Percentiles rank a stretch among this genome's conserved stretches.
These are phyloP conservation scores for Angophora floribunda DNA, from an alignment of 345 rosid genomes.

Conservation along the genomic window DNA sequence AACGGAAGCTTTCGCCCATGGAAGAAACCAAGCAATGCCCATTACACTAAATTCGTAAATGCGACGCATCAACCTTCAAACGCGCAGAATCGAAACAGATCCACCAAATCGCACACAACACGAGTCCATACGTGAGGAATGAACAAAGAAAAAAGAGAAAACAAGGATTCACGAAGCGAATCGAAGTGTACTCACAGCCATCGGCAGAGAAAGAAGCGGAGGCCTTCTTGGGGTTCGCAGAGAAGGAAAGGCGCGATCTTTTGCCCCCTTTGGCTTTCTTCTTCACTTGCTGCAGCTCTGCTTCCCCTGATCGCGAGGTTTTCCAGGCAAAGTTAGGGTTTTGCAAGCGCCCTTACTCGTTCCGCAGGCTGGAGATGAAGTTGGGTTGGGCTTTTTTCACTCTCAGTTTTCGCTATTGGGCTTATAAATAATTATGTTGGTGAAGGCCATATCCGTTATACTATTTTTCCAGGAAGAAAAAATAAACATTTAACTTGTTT, in stretches of 20 bases:
- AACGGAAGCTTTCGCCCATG: neutral
- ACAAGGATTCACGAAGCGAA: neutral
- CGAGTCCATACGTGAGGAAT: neutral
- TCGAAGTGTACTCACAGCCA: neutral
- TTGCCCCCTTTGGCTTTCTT: neutral
- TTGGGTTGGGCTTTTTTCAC: neutral
- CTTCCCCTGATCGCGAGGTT: neutral
- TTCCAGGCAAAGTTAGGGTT: neutral
- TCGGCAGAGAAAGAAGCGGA: neutral
- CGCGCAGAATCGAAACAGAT: neutral
- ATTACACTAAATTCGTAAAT: neutral
- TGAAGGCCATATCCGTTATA: rapidly evolving
- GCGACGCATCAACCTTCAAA: neutral
- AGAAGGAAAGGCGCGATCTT: neutral
- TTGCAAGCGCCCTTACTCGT: neutral
- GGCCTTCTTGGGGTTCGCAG: neutral
- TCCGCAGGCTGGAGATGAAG: neutral
- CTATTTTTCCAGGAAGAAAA: rapidly evolving
- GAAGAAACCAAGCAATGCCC: neutral
- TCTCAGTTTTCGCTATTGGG: neutral
- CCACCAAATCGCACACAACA: neutral
- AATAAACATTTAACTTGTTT: neutral
- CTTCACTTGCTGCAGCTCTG: neutral
- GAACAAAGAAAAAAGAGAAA: neutral
- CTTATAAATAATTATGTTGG: neutral